These are phyloP conservation scores for Conoideocrella luteorostrata DNA, from an alignment of 2,329 filamentous ascomycete species.

Conservation along the genomic window DNA sequence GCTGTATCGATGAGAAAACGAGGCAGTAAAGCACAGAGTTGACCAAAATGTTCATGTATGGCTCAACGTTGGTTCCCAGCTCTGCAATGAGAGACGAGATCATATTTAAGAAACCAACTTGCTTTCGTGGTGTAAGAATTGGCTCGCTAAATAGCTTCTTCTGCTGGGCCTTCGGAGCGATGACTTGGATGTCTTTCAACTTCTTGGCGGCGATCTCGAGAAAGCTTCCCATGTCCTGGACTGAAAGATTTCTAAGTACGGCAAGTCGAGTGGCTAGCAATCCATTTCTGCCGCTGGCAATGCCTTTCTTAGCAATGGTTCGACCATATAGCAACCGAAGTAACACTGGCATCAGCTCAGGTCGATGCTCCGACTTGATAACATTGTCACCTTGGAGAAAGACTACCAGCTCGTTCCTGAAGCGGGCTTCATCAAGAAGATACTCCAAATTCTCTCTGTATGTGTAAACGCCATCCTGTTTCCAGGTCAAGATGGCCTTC, in stretches of 20 bases:
- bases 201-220: conserved; percentile 74
- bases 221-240: conserved; percentile 72
- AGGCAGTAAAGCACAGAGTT: conserved; percentile 78
- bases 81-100: conserved; percentile 79
- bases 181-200: conserved; percentile 54
- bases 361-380: conserved; percentile 67
- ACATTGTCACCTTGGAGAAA: conserved; percentile 72
- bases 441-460: conserved; percentile 85
- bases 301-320: conserved; percentile 74
- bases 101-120: conserved; percentile 90
- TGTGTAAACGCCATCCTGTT: conserved; percentile 63
- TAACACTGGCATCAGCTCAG: conserved; percentile 74
- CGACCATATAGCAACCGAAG: conserved; percentile 84
- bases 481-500: conserved; percentile 85
- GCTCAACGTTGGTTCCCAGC: conserved; percentile 64
- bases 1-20: conserved; percentile 58
- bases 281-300: conserved; percentile 69
- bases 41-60: conserved; percentile 63
- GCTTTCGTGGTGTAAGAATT: conserved; percentile 64
- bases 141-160: conserved; percentile 51
- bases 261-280: conserved; percentile 76
- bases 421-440: conserved; percentile 81
- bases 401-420: conserved; percentile 88
- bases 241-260: conserved; percentile 69
- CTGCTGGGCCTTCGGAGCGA: conserved; percentile 41